Evolutionary conservation across 2,329 filamentous ascomycete species (phyloP).

Genomic region (Colletotrichum sp.): DNA sequence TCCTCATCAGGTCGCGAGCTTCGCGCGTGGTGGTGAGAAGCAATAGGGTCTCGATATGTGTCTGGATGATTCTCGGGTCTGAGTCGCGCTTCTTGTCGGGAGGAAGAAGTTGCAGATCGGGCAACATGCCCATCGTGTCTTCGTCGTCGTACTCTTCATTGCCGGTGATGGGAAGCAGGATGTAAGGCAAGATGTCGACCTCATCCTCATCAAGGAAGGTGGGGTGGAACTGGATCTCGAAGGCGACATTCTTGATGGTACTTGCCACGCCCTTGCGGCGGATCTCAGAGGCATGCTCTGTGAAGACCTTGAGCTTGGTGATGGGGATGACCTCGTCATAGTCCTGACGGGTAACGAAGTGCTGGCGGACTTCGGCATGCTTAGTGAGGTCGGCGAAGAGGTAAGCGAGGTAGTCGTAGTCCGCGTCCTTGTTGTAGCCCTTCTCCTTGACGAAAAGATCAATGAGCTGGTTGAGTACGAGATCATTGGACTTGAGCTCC

Average conservation of each 20-base stretch:
- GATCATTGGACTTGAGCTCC: slow-evolving; percentile 72
- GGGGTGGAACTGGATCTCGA: slow-evolving; percentile 77
- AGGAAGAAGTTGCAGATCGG: slow-evolving; percentile 87
- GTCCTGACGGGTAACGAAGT: slow-evolving; percentile 75
- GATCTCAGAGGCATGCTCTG: slow-evolving; percentile 83
- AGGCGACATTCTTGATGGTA: slow-evolving; percentile 92
- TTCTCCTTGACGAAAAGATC: slow-evolving; percentile 94
- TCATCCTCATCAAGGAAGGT: slow-evolving; percentile 73
- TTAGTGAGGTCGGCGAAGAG: slow-evolving; percentile 93
- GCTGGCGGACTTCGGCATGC: slow-evolving; percentile 74
- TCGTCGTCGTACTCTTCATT: slow-evolving; percentile 88
- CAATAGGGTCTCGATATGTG: slow-evolving; percentile 87
- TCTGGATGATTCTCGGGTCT: slow-evolving; percentile 78
- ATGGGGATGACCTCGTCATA: slow-evolving; percentile 89
- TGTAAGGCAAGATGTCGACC: slow-evolving; percentile 85
- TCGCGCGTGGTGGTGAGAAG: slow-evolving; percentile 80
- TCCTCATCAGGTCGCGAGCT: slow-evolving; percentile 76
- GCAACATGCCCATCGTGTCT: slow-evolving; percentile 84
- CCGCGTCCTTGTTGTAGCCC: slow-evolving; percentile 83
- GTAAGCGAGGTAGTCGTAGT: slow-evolving; percentile 94
- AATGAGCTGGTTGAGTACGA: slow-evolving; percentile 87
- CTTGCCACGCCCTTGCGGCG: slow-evolving; percentile 93
- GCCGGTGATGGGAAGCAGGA: slow-evolving; percentile 87
- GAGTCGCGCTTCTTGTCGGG: slow-evolving; percentile 87
- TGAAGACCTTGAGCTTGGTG: slow-evolving; percentile 93